Evolutionary conservation across 768 basidiomycete species (phyloP), one percentile per base, ranked within the genome.

Genomic region (Calvatia gigantea): DNA sequence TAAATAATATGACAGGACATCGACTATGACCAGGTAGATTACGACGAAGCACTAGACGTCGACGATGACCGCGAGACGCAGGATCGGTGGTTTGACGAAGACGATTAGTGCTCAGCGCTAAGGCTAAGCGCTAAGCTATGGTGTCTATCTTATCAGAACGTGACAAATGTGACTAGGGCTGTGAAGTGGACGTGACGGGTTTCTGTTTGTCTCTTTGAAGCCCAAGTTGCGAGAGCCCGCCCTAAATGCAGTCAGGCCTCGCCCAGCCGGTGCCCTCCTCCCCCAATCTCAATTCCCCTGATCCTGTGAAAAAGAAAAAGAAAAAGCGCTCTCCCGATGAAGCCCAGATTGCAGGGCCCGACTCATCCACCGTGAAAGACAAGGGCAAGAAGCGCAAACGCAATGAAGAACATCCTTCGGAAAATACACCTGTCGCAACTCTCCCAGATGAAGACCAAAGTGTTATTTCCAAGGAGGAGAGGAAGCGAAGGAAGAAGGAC

Each of bases 51-150:
- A 37, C 78, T 86, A 69, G 87, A 87, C 61, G 68, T 58, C 19
- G 80, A 82, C 17, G 72, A 78, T 56, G 86, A 86, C 55, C 69
- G 79, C 60, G 84, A 85, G 28, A 75, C 73, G 9, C 82, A 89
- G 67, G 87, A 88, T 28, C 73, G 76, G 19, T 91, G 89, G 84
- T 91, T 91, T 68, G 83, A 88, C 44, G 81, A 85, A 21, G 85
- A 86, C 46, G 83, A 85, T 21, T 75, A 76, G 7, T n/a, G 33
- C 31, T 32, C 15, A 5, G 17, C 15, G n/a, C n/a, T n/a, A n/a
- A n/a, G n/a, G n/a, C n/a, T n/a, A n/a, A n/a, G n/a, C n/a, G n/a
- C n/a, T n/a, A n/a, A n/a, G n/a, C n/a, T n/a, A n/a, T n/a, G n/a
- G n/a, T n/a, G n/a, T n/a, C n/a, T n/a, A n/a, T n/a, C n/a, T n/a